Evolutionary conservation across 129 eudicot species (phyloP).

Genomic region (Flaveria robusta): DNA sequence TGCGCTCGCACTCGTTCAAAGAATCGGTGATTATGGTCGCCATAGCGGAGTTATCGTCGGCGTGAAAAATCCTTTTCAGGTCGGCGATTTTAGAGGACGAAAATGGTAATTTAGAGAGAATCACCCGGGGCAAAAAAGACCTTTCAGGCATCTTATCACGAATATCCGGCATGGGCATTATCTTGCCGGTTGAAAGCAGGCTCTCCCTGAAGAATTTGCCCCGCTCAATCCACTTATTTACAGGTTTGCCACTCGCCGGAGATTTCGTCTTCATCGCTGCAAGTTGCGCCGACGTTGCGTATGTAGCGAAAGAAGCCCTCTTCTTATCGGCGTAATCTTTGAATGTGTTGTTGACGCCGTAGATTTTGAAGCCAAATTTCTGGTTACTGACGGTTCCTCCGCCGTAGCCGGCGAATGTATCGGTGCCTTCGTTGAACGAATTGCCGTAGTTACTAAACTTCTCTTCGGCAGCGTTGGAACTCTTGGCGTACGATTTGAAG

Average conservation of each 20-base stretch:
- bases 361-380: constrained; percentile 54
- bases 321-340: constrained; percentile 72
- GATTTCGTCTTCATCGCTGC: constrained; percentile 22
- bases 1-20: constrained; percentile 69
- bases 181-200: constrained; percentile 49
- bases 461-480: constrained; percentile 55
- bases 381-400: constrained; percentile 47
- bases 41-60: constrained; percentile 61
- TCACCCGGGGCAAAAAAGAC: constrained; percentile 83
- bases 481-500: constrained; percentile 61
- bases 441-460: constrained; percentile 65
- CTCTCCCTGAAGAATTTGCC: constrained; percentile 78
- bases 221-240: constrained; percentile 80
- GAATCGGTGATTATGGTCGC: constrained; percentile 43
- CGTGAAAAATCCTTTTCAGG: constrained; percentile 60
- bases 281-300: constrained; percentile 32
- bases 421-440: constrained; percentile 75
- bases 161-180: constrained; percentile 79
- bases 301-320: constrained; percentile 47
- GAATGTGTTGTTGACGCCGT: constrained; percentile 74
- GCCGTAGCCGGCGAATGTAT: constrained; percentile 77
- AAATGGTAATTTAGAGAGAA: constrained; percentile 65
- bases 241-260: constrained; percentile 41
- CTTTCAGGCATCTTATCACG: constrained; percentile 76
- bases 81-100: constrained; percentile 51